A percentile compares a stretch with the other conserved stretches of the same genome.
phyloP scores from a whole-genome alignment of 2,329 filamentous ascomycete genomes.

The Knoxdaviesia proteae region DNA sequence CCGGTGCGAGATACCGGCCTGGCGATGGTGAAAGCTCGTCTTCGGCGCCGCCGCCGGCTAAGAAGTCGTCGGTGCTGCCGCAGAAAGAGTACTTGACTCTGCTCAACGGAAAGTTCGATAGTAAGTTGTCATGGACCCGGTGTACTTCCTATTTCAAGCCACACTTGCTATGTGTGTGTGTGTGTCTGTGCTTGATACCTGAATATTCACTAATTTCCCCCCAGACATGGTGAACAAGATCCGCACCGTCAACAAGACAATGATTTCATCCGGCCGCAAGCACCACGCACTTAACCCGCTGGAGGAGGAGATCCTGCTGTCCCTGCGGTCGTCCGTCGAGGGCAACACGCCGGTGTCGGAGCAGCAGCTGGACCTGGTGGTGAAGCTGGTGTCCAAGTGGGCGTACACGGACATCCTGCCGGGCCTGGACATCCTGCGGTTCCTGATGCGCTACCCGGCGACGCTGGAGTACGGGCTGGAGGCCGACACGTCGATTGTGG shows the following conservation, averaged over 20 bases:
- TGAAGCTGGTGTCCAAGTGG: slow-evolving; percentile 62
- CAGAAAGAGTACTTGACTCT: slow-evolving; percentile 59
- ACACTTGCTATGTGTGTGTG: not conserved
- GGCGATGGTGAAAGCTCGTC: slow-evolving; percentile 24
- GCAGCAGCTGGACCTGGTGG: slow-evolving; percentile 37
- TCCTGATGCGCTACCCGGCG: slow-evolving; percentile 48
- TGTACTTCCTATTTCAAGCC: too few species aligned
- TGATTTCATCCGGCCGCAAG: slow-evolving; percentile 52
- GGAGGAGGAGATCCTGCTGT: slow-evolving; percentile 42
- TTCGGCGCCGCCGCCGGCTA: slow-evolving; percentile 22
- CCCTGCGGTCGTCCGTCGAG: slow-evolving; percentile 44
- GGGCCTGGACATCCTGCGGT: slow-evolving; percentile 70
- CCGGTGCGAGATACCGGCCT: slow-evolving; percentile 59
- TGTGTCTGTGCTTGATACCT: not conserved
- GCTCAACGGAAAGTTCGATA: slow-evolving; percentile 44
- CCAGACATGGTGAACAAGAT: slow-evolving; percentile 58
- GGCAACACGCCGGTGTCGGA: slow-evolving; percentile 25
- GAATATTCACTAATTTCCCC: slow-evolving; percentile 8
- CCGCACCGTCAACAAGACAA: slow-evolving; percentile 49
- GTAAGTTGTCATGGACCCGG: slow-evolving; percentile 12
- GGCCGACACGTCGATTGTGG: slow-evolving; percentile 36
- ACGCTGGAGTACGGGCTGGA: slow-evolving; percentile 39
- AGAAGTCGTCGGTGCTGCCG: slow-evolving; percentile 34
- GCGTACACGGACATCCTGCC: slow-evolving; percentile 62
- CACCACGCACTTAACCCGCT: slow-evolving; percentile 52